Percentiles rank a stretch among this genome's conserved stretches.
Conservation (phyloP, 352 stramenopile genomes). For the Thalassiosira mediterranea region DNA sequence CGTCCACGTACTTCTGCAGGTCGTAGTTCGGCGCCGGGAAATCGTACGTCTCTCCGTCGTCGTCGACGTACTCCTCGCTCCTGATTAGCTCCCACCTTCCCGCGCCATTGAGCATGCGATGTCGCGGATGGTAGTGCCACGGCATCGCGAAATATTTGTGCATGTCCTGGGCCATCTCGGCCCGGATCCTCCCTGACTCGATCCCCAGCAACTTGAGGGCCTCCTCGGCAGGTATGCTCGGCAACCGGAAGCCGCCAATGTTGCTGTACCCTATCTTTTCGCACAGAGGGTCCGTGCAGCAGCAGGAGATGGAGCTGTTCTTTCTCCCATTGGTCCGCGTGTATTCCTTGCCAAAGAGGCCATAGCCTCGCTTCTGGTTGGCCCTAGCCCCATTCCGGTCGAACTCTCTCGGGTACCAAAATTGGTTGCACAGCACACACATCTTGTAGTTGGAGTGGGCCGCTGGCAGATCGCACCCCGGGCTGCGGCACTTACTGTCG, state of each 20-base stretch:
- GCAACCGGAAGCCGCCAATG: not conserved
- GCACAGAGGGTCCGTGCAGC: not conserved
- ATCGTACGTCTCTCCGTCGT: not conserved
- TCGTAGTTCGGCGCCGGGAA: not conserved
- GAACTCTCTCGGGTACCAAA: not conserved
- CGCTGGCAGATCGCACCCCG: constrained; percentile 1
- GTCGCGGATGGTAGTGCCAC: not conserved
- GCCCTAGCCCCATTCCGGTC: no score
- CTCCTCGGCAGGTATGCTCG: not conserved
- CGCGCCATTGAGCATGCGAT: not conserved
- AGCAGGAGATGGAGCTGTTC: not conserved
- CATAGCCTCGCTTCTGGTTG: not conserved
- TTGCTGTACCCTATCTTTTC: not conserved
- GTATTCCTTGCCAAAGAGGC: not conserved
- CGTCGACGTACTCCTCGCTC: not conserved
- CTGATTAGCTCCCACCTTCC: not conserved
- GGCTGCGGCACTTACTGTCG: not conserved
- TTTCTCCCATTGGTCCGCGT: not conserved
- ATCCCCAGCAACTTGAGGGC: not conserved
- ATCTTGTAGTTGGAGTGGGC: not conserved
- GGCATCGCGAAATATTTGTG: not conserved
- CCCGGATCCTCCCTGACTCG: not conserved
- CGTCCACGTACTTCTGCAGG: not conserved
- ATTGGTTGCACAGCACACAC: constrained; percentile 27
- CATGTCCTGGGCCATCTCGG: not conserved